Evolutionary conservation across 768 basidiomycete species (phyloP).

Genomic region (Lenzites betulinus): DNA sequence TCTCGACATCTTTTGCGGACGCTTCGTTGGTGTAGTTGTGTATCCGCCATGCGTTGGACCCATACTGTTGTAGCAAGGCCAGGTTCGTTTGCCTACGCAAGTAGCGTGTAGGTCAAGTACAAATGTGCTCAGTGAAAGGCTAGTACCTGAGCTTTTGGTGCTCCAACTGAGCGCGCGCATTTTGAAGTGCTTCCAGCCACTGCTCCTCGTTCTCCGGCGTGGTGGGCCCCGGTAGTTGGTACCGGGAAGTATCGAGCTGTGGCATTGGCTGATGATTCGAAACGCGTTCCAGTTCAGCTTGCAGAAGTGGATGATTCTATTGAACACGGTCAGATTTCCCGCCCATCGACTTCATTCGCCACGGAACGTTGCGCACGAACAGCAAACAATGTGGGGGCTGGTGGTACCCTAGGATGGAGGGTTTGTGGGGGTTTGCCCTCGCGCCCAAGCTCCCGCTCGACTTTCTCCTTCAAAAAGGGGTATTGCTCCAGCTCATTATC

Average conservation of each 20-base stretch:
- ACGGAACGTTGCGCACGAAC: slow-evolving; percentile 46
- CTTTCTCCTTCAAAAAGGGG: slow-evolving; percentile 71
- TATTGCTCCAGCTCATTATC: slow-evolving; percentile 87
- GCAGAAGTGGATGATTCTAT: slow-evolving; percentile 69
- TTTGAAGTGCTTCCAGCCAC: slow-evolving; percentile 73
- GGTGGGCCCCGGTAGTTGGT: slow-evolving; percentile 71
- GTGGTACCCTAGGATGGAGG: slow-evolving; percentile 76
- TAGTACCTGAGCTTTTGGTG: slow-evolving; percentile 79
- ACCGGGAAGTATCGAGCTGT: slow-evolving; percentile 69
- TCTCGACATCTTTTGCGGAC: slow-evolving; percentile 70
- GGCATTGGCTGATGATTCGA: slow-evolving; percentile 65
- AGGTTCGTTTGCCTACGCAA: slow-evolving; percentile 75
- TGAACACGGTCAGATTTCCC: slow-evolving; percentile 8
- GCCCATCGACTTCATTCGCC: not conserved
- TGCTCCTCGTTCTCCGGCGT: slow-evolving; percentile 69
- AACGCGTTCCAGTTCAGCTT: slow-evolving; percentile 75
- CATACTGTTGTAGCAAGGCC: slow-evolving; percentile 81
- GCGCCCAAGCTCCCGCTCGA: slow-evolving; percentile 74
- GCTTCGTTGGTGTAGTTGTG: slow-evolving; percentile 87
- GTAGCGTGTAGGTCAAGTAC: not conserved
- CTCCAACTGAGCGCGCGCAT: slow-evolving; percentile 81
- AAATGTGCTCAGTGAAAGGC: not conserved
- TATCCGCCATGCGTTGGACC: slow-evolving; percentile 88
- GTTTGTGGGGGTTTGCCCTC: slow-evolving; percentile 57
- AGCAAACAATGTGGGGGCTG: slow-evolving; percentile 63